These are phyloP conservation scores for Cladophialophora immunda DNA, from an alignment of 2,329 filamentous ascomycete genomes.

Conservation along the genomic window DNA sequence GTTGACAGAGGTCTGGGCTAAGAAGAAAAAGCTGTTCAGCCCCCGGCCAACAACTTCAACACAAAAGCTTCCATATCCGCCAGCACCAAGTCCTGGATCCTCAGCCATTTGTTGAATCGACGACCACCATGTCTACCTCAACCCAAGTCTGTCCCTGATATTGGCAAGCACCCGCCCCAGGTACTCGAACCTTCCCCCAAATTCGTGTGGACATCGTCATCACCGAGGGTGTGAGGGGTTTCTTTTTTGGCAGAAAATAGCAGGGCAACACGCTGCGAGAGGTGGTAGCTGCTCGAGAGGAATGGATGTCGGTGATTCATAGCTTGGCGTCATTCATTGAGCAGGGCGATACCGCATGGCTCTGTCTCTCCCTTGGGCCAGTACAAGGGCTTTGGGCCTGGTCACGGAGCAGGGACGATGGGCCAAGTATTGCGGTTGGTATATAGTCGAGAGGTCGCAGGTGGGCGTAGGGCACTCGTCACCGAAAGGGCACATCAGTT, in stretches of 20 bases:
- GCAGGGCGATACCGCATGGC: neutral
- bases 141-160: neutral
- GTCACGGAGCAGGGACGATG: neutral
- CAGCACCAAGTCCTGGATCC: neutral
- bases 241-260: conserved; percentile 9
- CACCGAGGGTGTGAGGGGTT: neutral
- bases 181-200: neutral
- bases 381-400: neutral
- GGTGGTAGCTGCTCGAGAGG: neutral
- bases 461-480: neutral
- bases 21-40: neutral
- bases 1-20: conserved; percentile 7
- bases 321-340: neutral
- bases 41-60: neutral
- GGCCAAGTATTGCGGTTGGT: neutral
- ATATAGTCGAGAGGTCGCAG: neutral
- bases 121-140: neutral
- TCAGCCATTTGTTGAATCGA: neutral
- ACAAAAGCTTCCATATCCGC: neutral
- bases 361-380: neutral
- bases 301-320: neutral
- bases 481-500: neutral
- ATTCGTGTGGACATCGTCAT: neutral
- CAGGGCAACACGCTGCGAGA: neutral
- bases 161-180: neutral